Percentiles rank a stretch among this genome's conserved stretches.
Evolutionary conservation across 345 rosid species (phyloP).

Genomic region (Linum lewisii): DNA sequence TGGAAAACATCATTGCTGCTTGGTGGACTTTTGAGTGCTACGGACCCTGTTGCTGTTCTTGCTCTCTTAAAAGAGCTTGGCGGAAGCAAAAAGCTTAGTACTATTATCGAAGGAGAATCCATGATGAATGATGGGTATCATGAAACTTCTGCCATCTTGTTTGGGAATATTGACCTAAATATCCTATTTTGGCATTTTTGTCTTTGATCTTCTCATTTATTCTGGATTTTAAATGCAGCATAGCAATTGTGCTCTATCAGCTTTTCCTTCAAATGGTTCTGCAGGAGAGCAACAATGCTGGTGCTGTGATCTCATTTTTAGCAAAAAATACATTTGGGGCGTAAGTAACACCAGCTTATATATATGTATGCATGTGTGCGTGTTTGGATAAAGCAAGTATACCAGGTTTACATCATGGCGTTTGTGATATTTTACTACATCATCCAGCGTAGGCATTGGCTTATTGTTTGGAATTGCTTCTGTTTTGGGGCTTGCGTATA

Average conservation of each 20-base stretch:
- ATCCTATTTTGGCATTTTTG: slow-evolving; percentile 5
- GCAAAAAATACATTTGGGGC: slow-evolving; percentile 72
- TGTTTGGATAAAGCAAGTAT: background rate
- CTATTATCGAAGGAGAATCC: slow-evolving; percentile 95
- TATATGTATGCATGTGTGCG: too few relatives aligned
- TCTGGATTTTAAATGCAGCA: slow-evolving; percentile 49
- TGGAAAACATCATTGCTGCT: slow-evolving; percentile 90
- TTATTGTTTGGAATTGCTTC: slow-evolving; percentile 82
- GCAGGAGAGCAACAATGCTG: slow-evolving; percentile 46
- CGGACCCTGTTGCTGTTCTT: slow-evolving; percentile 98
- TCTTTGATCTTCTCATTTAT: slow-evolving; percentile 9
- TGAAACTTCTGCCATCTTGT: background rate
- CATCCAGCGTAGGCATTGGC: slow-evolving; percentile 77
- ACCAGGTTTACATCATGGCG: slow-evolving; percentile 3
- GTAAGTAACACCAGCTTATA: slow-evolving; percentile 44
- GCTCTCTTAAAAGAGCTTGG: slow-evolving; percentile 93
- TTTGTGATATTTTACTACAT: slow-evolving; percentile 21
- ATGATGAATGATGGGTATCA: slow-evolving; percentile 96
- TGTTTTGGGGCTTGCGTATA: slow-evolving; percentile 83
- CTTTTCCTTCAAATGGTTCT: slow-evolving; percentile 73
- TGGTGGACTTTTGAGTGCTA: slow-evolving; percentile 95
- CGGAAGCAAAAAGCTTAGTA: slow-evolving; percentile 88
- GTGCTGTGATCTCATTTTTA: slow-evolving; percentile 54
- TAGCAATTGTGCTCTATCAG: slow-evolving; percentile 92
- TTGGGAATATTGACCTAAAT: background rate